Conservation (phyloP, 148 eudicot species). For the Linanthus parryae region DNA sequence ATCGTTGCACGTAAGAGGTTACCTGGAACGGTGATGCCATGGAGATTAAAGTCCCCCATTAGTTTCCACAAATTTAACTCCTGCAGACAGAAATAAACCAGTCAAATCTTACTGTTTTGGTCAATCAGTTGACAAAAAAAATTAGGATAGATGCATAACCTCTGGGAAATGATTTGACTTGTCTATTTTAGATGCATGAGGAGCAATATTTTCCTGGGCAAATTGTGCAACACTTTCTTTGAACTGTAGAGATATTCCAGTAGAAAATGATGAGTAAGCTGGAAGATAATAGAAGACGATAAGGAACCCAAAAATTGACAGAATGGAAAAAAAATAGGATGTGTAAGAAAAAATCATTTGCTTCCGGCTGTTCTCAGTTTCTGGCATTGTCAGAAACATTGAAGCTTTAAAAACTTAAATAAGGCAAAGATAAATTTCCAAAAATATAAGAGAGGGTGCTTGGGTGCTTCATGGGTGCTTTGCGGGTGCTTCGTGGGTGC, state of each 20-base stretch:
- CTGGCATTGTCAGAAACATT: too few species aligned
- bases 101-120: neutral
- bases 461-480: too few species aligned
- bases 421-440: too few species aligned
- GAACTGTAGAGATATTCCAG: constrained; percentile 40
- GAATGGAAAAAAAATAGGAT: too few species aligned
- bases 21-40: constrained; percentile 98
- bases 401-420: too few species aligned
- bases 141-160: constrained; percentile 31
- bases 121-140: neutral
- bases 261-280: too few species aligned
- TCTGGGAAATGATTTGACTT: constrained; percentile 72
- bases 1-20: constrained; percentile 1
- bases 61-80: constrained; percentile 91
- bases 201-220: constrained; percentile 93
- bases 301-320: too few species aligned
- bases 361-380: too few species aligned
- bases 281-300: too few species aligned
- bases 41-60: constrained; percentile 97
- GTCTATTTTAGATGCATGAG: constrained; percentile 81
- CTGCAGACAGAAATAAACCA: constrained; percentile 30
- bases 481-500: too few species aligned
- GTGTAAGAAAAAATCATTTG: too few species aligned
- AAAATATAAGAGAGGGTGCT: too few species aligned
- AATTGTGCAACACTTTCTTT: constrained; percentile 94